Conservation (phyloP, 2,329 filamentous ascomycete species). For the Dendryphion nanum region DNA sequence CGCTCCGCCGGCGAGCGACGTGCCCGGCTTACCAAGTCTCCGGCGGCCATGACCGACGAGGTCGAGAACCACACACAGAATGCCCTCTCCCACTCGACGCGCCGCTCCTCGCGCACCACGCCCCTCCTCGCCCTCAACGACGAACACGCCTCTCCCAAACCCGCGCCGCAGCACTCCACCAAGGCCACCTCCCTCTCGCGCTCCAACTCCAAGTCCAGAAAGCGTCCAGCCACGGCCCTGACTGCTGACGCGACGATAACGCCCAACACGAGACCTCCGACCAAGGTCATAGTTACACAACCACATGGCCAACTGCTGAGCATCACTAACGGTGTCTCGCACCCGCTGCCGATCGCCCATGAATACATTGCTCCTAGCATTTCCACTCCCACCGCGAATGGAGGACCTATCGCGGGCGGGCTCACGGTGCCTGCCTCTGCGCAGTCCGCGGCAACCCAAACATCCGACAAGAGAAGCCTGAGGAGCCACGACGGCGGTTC, state of each 20-base stretch:
- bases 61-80: slow-evolving; percentile 16
- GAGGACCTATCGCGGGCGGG: slow-evolving; percentile 18
- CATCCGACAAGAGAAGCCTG: slow-evolving; percentile 69
- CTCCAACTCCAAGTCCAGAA: slow-evolving; percentile 20
- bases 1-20: slow-evolving; percentile 29
- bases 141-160: slow-evolving; percentile 18
- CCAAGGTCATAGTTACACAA: slow-evolving; percentile 43
- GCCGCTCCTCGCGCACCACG: slow-evolving; percentile 24
- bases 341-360: slow-evolving; percentile 29
- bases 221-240: slow-evolving; percentile 28
- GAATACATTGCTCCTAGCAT: slow-evolving; percentile 32
- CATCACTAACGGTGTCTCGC: slow-evolving; percentile 44
- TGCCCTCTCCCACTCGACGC: slow-evolving; percentile 23
- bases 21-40: slow-evolving; percentile 25
- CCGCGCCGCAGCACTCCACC: slow-evolving; percentile 9
- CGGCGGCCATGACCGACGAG: slow-evolving; percentile 24
- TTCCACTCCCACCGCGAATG: slow-evolving; percentile 31
- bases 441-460: slow-evolving; percentile 11
- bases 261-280: slow-evolving; percentile 35
- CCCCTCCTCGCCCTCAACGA: slow-evolving; percentile 21
- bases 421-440: slow-evolving; percentile 24
- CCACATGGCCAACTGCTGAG: slow-evolving; percentile 43
- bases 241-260: slow-evolving; percentile 19
- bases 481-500: slow-evolving; percentile 80
- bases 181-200: slow-evolving; percentile 17